Evolutionary conservation across 805 yeast species (phyloP).

Genomic region (Sugiyamaella lignohabitans): DNA sequence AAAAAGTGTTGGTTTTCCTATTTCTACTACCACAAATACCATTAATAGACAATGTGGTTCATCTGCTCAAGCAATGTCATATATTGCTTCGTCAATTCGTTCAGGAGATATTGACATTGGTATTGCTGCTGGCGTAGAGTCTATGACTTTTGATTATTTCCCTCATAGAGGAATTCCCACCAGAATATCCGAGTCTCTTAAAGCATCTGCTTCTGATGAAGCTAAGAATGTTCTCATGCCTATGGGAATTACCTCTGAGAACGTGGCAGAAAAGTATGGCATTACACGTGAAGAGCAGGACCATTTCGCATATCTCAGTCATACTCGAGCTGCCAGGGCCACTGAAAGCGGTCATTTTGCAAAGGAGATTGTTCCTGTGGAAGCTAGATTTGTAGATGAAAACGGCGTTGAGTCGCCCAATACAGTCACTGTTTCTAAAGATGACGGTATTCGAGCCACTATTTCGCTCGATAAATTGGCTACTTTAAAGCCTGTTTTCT

Average conservation of each 20-base stretch:
- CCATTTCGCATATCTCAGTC: conserved; percentile 69
- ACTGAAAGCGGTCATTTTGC: conserved; percentile 53
- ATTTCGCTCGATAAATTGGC: conserved; percentile 30
- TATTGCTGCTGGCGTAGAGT: conserved; percentile 40
- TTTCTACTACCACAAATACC: conserved; percentile 33
- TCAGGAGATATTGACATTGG: conserved; percentile 32
- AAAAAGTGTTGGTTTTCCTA: conserved; percentile 33
- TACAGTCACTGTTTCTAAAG: conserved; percentile 18
- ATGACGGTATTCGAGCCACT: conserved; percentile 32
- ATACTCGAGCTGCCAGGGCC: conserved; percentile 65
- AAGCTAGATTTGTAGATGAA: conserved; percentile 27
- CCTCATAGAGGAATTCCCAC: conserved; percentile 37
- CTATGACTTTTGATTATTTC: conserved; percentile 38
- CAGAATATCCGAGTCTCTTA: conserved; percentile 28
- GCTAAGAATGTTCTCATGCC: conserved; percentile 71
- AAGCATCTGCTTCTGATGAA: conserved; percentile 29
- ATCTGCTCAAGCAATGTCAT: conserved; percentile 36
- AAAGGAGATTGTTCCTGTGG: conserved; percentile 72
- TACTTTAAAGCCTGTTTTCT: conserved; percentile 31
- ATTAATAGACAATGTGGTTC: conserved; percentile 38
- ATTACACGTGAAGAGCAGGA: conserved; percentile 65
- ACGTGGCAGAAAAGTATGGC: conserved; percentile 54
- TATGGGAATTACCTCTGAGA: conserved; percentile 86
- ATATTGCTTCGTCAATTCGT: conserved; percentile 30
- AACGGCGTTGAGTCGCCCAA: conserved; percentile 11